Evolutionary conservation across 2,329 filamentous ascomycete species (phyloP), one percentile per base, ranked within the genome.

Genomic region (Cytospora paraplurivora): DNA sequence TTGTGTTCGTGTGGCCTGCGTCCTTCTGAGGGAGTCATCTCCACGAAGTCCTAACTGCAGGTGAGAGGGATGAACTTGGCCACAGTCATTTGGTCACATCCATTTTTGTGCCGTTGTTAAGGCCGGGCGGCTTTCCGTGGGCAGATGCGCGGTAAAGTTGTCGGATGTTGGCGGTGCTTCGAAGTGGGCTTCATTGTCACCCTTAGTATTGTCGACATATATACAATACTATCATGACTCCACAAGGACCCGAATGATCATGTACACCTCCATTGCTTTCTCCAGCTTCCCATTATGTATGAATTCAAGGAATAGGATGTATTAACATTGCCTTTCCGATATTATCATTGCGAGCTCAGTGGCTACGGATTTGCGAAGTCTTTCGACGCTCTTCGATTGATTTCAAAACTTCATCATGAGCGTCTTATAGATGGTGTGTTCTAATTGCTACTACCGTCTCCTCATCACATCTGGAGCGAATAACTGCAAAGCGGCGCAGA

Each of bases 201-300:
- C 17, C 41, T 55, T 61, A 35, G 51, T 37, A 61, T 61, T 61
- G 35, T 61, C 10, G 15, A 12, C 32, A 32, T 12, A 17, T 47
- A 15, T 53, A 61, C 59, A 61, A 61, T 61, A 52, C 37, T 49
- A 27, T 11, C 38, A 49, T 41, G 15, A 33, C 51, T 32, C 15
- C 37, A 55, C 51, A 61, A 61, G 33, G 59, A 53, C 47, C 21
- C 33, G 11, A 27, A 49, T 27, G 11, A 49, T 15, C n/a, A 49
- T 38, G 19, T 13, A 2, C 35, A 50, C 15, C 19, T 51, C 13
- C 27, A 55, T 37, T 47, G 12, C 37, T 49, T 13, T 12, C 11
- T 8, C n/a, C 17, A 12, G 10, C 1, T 13, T 53, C 13, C 38
- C 38, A 61, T 61, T 61, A n/a, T 56, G 33, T 19, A 33, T 34